Percentiles rank a stretch among this genome's conserved stretches.
phyloP scores from a whole-genome alignment of 23 red algal genomes.

The Gracilaria caudata region DNA sequence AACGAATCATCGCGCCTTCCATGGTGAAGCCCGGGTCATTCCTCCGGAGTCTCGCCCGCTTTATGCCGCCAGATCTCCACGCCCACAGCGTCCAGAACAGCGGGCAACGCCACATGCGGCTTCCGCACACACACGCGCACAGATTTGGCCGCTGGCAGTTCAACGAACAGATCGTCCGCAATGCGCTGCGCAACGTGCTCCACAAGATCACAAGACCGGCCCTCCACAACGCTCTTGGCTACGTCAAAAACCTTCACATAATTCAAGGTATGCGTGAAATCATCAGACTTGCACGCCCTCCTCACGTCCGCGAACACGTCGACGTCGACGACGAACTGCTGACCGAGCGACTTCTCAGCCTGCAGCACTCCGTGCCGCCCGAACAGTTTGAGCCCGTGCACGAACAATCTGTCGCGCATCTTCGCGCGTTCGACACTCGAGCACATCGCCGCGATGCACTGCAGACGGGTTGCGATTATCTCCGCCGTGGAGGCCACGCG shows the following conservation, averaged over 20 bases:
- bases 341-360: constrained; percentile 74
- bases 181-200: constrained; percentile 71
- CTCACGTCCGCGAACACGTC: constrained; percentile 44
- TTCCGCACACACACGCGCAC: constrained; percentile 78
- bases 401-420: constrained; percentile 21
- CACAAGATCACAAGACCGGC: constrained; percentile 49
- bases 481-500: not conserved
- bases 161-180: constrained; percentile 40
- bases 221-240: constrained; percentile 40
- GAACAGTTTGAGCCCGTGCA: constrained; percentile 71
- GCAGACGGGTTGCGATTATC: too few species aligned
- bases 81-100: constrained; percentile 66
- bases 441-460: not conserved
- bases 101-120: constrained; percentile 77
- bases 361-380: constrained; percentile 76
- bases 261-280: constrained; percentile 48
- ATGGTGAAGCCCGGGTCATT: too few species aligned
- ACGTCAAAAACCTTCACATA: constrained; percentile 62
- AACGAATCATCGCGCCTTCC: too few species aligned
- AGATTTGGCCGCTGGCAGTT: not conserved
- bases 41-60: too few species aligned
- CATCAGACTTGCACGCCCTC: not conserved
- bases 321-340: constrained; percentile 81
- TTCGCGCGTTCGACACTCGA: not conserved
- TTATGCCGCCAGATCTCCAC: constrained; percentile 65